Evolutionary conservation across 495 filamentous ascomycete genomes (phyloP), one percentile per base, ranked within the genome.

Genomic region (Antarctomyces pellizariae): DNA sequence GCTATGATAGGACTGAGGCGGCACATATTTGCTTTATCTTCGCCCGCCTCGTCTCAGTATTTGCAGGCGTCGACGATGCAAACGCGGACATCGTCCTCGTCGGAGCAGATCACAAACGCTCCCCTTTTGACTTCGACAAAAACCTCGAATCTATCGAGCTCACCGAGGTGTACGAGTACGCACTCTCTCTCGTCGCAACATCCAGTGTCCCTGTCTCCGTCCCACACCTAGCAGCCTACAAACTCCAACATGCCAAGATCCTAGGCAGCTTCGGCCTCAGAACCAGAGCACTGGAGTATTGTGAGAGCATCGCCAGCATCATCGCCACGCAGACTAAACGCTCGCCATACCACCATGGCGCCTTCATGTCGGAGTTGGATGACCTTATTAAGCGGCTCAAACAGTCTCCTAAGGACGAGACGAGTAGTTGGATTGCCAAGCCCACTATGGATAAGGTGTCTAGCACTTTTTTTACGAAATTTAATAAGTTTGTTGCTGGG

Each of bases 401-500:
- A 27, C 77, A 84, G 47, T 75, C 82, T 2, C 75, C 78, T 13
- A 75, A 68, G 34, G 79, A 86, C 34, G 58, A 57, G 24, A 52
- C 52, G 5, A 50, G 47, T 28, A 63, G 57, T 1, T 92, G 82
- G 79, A 82, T 95, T 21, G 75, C 78, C 1, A 86, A 78, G 45
- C 77, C 89, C 7, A 93, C 69, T 48, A 84, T 93, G 61, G 80
- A 86, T 44, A 90, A 82, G 42, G 77, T 95, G 0, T 89, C 78
- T 9, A 74, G 67, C 24, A 73, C 71, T 9, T 65, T 93, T 45
- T 84, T 75, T 68, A 74, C 69, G 27, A 76, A 69, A 16, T 90
- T 99, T 51, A 92, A 75, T 43, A 90, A 75, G 32, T 95, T 95
- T 38, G 77, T 99, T 26, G 72, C 75, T 29, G 89, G 89, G 3